A percentile compares a stretch with the other conserved stretches of the same genome.
phyloP scores from a whole-genome alignment of 495 filamentous ascomycete genomes.

The Neurospora sp. region DNA sequence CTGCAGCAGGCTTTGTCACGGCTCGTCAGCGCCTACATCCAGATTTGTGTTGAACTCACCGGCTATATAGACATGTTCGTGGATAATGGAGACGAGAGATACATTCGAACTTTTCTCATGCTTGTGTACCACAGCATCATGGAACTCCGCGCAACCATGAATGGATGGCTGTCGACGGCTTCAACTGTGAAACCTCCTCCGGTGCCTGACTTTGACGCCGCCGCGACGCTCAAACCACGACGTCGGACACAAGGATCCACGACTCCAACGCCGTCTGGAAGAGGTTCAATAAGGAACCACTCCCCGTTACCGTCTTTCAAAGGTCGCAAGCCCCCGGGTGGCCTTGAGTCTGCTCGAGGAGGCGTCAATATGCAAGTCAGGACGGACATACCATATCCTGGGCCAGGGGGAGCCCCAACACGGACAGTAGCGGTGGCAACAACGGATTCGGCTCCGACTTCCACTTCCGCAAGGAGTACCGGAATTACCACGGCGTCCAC shows the following conservation, averaged over 20 bases:
- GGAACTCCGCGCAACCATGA: constrained; percentile 48
- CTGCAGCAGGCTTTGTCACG: constrained; percentile 52
- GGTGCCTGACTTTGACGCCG: constrained; percentile 16
- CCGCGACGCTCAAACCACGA: constrained; percentile 10
- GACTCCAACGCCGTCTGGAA: not conserved
- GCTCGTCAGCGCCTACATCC: constrained; percentile 62
- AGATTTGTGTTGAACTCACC: constrained; percentile 56
- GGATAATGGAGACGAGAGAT: constrained; percentile 59
- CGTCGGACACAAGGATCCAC: not conserved
- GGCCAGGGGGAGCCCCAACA: not conserved
- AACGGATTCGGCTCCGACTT: not conserved
- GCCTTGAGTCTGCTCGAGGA: not conserved
- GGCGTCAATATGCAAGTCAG: constrained; percentile 11
- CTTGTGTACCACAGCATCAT: constrained; percentile 66
- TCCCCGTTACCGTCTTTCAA: not conserved
- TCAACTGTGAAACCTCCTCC: not conserved
- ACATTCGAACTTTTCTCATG: constrained; percentile 67
- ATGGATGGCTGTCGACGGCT: constrained; percentile 1
- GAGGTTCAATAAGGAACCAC: not conserved
- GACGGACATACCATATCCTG: constrained; percentile 16
- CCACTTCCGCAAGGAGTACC: not conserved
- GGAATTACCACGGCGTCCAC: not conserved
- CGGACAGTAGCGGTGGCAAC: not conserved
- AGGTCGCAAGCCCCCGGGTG: not conserved
- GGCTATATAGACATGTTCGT: constrained; percentile 58